Evolutionary conservation across 768 basidiomycete genomes (phyloP), one percentile per base, ranked within the genome.

Genomic region (Suillus spraguei): DNA sequence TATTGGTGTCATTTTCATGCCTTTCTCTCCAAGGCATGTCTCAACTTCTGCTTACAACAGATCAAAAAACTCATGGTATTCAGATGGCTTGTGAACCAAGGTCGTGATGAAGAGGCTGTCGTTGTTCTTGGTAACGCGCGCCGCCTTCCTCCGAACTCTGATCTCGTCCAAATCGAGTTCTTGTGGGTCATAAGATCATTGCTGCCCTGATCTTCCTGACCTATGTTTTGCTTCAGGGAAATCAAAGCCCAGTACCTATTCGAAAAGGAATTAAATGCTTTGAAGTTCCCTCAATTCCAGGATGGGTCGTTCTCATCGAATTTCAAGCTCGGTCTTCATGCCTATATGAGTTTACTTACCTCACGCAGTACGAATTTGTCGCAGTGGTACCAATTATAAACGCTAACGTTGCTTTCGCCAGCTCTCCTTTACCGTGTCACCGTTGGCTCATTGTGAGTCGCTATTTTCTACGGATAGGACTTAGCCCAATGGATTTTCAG

Each of bases 1-100:
- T 35, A 68, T 83, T 41, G 92, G 92, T 5, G 87, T 91, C 47
- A 61, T 89, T 55, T 92, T 88, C 73, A 87, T 93, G 85, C 92
- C 92, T 1, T 90, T 89, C 78, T 91, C 89, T 22, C 92, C 92
- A 17, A 79, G 89, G 84, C 85, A 72, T 41, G 75, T 65, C 24
- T 14, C 39, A 35, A 32, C 59, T 60, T 46, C 44, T n/a, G 32
- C 24, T 32, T n/a, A 3, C 9, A 4, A 59, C 14, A 38, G 49
- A 49, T 67, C 38, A 28, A 22, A 38, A n/a, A 50, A 10, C 28
- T 28, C 35, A 42, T 33, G 61, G 32, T 64, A 32, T 35, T 11
- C 35, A 86, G 88, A 67, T 91, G 89, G 89, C 81, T 94, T n/a
- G 83, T 94, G 60, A 89, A 91, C 68, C 79, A 87, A 71, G 89